phyloP scores from a whole-genome alignment of 2,329 filamentous ascomycete species.

The Exophiala xenobiotica region DNA sequence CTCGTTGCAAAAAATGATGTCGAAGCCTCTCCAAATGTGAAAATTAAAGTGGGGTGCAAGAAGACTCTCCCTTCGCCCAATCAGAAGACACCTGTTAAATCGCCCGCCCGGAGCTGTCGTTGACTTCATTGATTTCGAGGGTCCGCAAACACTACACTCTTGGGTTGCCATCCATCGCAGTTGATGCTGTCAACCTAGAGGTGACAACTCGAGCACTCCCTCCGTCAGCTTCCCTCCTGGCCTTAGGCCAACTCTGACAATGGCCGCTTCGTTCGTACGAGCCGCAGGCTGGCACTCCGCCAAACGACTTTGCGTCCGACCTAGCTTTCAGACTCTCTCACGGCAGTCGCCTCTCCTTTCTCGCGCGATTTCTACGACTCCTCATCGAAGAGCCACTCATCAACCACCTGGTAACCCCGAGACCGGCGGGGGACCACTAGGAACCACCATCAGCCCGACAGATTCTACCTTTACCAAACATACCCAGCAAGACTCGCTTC shows the following conservation, averaged over 20 bases:
- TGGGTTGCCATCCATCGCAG: conserved; percentile 3
- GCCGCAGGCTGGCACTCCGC: conserved; percentile 56
- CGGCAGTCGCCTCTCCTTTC: conserved; percentile 32
- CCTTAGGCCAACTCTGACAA: conserved; percentile 41
- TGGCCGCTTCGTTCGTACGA: conserved; percentile 63
- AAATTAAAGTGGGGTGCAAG: neutral
- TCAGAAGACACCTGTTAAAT: conserved; percentile 3
- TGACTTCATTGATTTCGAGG: conserved; percentile 15
- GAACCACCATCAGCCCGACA: conserved; percentile 57
- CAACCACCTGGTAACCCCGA: conserved; percentile 35
- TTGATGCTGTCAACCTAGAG: conserved; percentile 17
- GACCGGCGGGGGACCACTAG: conserved; percentile 26
- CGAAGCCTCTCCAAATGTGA: conserved; percentile 4
- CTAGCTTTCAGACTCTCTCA: conserved; percentile 41
- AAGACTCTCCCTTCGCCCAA: neutral
- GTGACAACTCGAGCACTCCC: conserved; percentile 12
- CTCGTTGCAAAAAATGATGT: conserved; percentile 4
- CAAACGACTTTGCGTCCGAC: conserved; percentile 58
- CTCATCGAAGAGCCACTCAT: conserved; percentile 54
- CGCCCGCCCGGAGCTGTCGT: conserved; percentile 9
- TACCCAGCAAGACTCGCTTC: conserved; percentile 39
- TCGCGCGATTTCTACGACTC: conserved; percentile 57
- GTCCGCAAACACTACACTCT: neutral
- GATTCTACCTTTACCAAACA: conserved; percentile 56
- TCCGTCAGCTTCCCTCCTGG: conserved; percentile 17